Evolutionary conservation across 768 basidiomycete species (phyloP).

Genomic region (Leccinum broughii): DNA sequence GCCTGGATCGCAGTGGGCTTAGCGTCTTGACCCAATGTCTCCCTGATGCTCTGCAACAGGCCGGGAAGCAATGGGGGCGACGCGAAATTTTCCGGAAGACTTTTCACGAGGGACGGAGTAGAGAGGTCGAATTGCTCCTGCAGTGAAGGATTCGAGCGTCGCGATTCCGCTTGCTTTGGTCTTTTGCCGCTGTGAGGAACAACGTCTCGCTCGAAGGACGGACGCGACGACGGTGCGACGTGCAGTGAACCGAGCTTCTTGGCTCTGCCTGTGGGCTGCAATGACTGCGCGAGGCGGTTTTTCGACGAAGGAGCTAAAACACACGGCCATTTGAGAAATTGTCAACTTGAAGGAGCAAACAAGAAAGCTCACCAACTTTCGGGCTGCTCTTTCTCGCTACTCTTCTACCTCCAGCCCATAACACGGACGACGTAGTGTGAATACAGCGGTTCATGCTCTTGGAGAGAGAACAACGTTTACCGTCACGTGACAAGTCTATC

Average conservation of each 20-base stretch:
- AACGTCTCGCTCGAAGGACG: conserved; percentile 17
- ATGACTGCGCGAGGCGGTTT: conserved; percentile 29
- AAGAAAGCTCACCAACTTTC: conserved; percentile 15
- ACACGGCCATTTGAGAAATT: neutral
- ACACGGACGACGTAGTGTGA: conserved; percentile 13
- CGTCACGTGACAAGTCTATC: neutral
- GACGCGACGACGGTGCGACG: conserved; percentile 21
- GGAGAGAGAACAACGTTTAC: neutral
- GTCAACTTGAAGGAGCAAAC: neutral
- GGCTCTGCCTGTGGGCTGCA: conserved; percentile 28
- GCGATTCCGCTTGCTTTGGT: conserved; percentile 1
- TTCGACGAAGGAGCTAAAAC: conserved; percentile 24
- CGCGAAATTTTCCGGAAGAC: conserved; percentile 47
- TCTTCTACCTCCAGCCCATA: conserved; percentile 13
- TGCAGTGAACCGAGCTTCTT: conserved; percentile 30
- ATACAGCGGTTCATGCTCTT: neutral
- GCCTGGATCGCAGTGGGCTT: conserved; percentile 79
- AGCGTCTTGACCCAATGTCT: conserved; percentile 55
- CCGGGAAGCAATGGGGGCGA: conserved; percentile 73
- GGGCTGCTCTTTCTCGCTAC: conserved; percentile 12
- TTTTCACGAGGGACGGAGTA: conserved; percentile 17
- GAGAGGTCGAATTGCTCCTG: conserved; percentile 40
- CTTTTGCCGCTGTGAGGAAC: conserved; percentile 22
- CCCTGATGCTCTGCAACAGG: conserved; percentile 55
- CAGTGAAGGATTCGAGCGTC: conserved; percentile 32